A percentile compares a stretch with the other conserved stretches of the same genome.
phyloP scores from a whole-genome alignment of 2,329 filamentous ascomycete species.

The Daldinia sp. region DNA sequence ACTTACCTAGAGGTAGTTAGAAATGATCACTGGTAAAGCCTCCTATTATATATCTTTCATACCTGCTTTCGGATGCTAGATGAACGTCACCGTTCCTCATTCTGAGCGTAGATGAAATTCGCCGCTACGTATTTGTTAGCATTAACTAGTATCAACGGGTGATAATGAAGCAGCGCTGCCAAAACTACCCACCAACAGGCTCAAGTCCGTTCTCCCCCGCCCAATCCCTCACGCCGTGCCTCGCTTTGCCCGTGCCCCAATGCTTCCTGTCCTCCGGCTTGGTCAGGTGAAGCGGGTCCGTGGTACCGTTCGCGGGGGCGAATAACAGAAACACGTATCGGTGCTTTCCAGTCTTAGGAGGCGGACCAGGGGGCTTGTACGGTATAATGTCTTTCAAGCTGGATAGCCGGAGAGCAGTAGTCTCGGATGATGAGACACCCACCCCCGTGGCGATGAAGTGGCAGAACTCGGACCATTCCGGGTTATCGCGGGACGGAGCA shows the following conservation, averaged over 20 bases:
- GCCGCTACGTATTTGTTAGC: conserved; percentile 49
- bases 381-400: conserved; percentile 54
- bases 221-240: conserved; percentile 57
- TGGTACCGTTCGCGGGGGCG: conserved; percentile 56
- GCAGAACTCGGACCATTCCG: conserved; percentile 60
- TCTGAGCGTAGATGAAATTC: conserved; percentile 58
- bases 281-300: conserved; percentile 51
- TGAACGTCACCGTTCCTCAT: conserved; percentile 53
- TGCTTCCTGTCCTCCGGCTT: conserved; percentile 55
- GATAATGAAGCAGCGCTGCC: background rate
- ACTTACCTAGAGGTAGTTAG: no score
- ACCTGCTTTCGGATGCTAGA: no score
- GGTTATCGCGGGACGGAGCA: conserved; percentile 57
- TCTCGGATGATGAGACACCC: conserved; percentile 43
- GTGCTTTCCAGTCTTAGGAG: conserved; percentile 57
- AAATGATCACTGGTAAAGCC: no score
- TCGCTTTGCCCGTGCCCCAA: conserved; percentile 55
- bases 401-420: conserved; percentile 24
- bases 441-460: conserved; percentile 59
- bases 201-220: conserved; percentile 56
- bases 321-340: conserved; percentile 59
- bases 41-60: no score
- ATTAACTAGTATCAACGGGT: background rate
- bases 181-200: conserved; percentile 55
- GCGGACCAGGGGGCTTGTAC: conserved; percentile 58